A percentile compares a stretch with the other conserved stretches of the same genome.
Evolutionary conservation across 2,329 filamentous ascomycete species (phyloP).

Genomic region (Xylariales sp.): DNA sequence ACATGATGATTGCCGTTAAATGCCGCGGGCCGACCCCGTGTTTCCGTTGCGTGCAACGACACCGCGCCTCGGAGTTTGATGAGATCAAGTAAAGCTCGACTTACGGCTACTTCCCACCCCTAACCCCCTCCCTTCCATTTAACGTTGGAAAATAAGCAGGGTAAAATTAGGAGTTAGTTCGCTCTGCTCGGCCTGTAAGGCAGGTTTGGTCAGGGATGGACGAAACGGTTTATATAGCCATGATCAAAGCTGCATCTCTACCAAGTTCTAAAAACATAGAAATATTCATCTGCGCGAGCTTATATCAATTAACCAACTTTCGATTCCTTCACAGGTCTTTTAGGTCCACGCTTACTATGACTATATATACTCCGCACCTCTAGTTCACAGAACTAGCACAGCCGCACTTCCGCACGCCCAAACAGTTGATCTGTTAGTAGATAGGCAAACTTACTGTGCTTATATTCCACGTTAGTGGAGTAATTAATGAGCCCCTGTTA

Average conservation of each 20-base stretch:
- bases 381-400: not conserved
- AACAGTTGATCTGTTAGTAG: not conserved
- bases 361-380: not conserved
- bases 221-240: not conserved
- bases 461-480: not conserved
- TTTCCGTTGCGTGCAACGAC: not conserved
- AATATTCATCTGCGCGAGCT: too few species aligned
- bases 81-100: not conserved
- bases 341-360: constrained; percentile 1
- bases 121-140: not conserved
- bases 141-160: not conserved
- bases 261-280: not conserved
- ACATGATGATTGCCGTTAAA: constrained; percentile 30
- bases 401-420: not conserved
- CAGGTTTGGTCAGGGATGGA: too few species aligned
- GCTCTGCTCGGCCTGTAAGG: not conserved
- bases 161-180: not conserved
- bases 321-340: not conserved
- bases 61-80: not conserved
- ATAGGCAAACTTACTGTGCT: not conserved
- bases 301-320: not conserved
- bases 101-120: not conserved
- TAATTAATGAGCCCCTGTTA: not conserved
- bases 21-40: not conserved
- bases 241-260: not conserved